Evolutionary conservation across 106 monocot species (phyloP).

Genomic region (Acorus calamus): DNA sequence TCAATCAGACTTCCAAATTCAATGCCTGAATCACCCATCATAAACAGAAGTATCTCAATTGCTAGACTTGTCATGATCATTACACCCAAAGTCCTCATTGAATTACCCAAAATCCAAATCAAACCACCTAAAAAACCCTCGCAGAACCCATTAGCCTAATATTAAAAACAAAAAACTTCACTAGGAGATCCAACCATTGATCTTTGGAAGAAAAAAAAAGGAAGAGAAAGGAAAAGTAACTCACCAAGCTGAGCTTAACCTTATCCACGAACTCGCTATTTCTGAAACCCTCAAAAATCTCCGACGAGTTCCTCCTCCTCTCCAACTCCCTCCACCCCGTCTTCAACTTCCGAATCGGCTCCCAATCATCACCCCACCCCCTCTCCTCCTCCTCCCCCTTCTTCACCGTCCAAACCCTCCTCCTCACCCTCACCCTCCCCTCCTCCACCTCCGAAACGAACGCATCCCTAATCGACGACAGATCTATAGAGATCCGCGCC

Average conservation of each 20-base stretch:
- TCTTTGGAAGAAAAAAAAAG: constrained; percentile 21
- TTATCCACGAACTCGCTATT: constrained; percentile 75
- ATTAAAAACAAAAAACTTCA: no score
- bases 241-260: constrained; percentile 78
- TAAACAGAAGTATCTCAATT: no score
- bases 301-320: constrained; percentile 56
- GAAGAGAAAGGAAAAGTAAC: not conserved
- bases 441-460: constrained; percentile 41
- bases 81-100: no score
- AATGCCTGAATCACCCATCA: no score
- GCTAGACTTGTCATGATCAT: no score
- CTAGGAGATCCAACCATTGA: constrained; percentile 40
- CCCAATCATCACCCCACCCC: constrained; percentile 45
- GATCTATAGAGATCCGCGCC: constrained; percentile 29
- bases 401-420: constrained; percentile 17
- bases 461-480: constrained; percentile 35
- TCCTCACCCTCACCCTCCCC: constrained; percentile 8
- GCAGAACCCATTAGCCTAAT: no score
- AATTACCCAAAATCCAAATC: no score
- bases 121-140: no score
- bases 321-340: constrained; percentile 70
- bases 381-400: constrained; percentile 14
- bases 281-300: constrained; percentile 48
- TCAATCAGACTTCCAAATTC: no score
- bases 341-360: constrained; percentile 60